Base-by-base conservation (phyloP, 257 asterid species). In the Jacaranda mimosifolia region DNA sequence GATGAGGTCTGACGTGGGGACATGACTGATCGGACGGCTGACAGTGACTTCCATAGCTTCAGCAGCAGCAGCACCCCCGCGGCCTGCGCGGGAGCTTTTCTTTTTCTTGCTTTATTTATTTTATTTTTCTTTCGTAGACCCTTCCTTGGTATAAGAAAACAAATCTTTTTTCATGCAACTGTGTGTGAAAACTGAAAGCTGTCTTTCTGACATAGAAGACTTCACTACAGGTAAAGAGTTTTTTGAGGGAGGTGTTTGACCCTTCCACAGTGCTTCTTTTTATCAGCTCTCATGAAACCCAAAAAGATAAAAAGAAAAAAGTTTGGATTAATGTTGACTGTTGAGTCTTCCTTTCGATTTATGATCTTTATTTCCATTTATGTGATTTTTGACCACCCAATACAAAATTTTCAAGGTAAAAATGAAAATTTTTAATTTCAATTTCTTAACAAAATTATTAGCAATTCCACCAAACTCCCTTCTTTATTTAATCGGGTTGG, bases 81-180 rank as follows among this genome's bases (percentile, higher is more conserved):
- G 94, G 82, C 85, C 17, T 65, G 81, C 84, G 89, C 97, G 97
- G 97, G 97, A 70, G 90, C 83, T 76, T 59, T 82, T 5, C 39
- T 42, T 39, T 59, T 60, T 46, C 6, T 6, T 13, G 14, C 1
- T 60, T 60, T 32, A 6, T 36, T 49, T 45, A 7, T 58, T 49
- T 55, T 3, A 9, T 19, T 1, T 19, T 59, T 42, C 8, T 42
- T 1, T 42, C 5, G 7, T 40, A 40, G 45, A 40, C 45, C 4
- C 7, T 40, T 4, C 11, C 9, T 48, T 48, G 69, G 48, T 3
- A 64, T n/a, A 64, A 7, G 38, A 35, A 52, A 69, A 48, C 63
- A 32, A 65, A 40, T 46, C 2, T 13, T 26, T 26, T 26, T 26
- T 26, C 32, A 1, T 26, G 32, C 32, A 26, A 26, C 32, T 26